These are phyloP conservation scores for Ganoderma lingzhi DNA, from an alignment of 1,284 basidiomycete species.

Conservation along the genomic window DNA sequence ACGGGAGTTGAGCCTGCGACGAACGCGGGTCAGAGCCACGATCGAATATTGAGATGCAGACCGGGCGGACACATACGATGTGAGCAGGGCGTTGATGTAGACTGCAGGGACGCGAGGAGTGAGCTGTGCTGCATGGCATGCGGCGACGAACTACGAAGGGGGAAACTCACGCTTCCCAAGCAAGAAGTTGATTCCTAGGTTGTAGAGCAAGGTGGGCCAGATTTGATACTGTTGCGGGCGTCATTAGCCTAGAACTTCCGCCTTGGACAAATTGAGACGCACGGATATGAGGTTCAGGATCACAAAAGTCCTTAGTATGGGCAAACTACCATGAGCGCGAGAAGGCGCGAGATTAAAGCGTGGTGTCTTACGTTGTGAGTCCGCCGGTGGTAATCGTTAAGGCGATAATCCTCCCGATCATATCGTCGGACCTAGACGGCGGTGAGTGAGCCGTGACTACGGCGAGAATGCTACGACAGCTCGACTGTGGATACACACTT, in stretches of 20 bases:
- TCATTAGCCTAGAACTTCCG: not conserved
- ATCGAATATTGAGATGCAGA: not conserved
- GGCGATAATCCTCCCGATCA: not conserved
- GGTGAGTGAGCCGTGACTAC: not conserved
- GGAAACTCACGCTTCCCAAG: not conserved
- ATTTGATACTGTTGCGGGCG: not conserved
- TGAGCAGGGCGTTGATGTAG: slow-evolving; percentile 1
- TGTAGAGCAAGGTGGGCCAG: not conserved
- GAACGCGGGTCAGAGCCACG: no score
- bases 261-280: not conserved
- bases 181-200: not conserved
- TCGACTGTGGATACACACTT: not conserved
- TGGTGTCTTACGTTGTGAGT: not conserved
- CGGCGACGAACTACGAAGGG: not conserved
- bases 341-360: no score
- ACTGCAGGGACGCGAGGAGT: not conserved
- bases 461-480: not conserved
- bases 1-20: not conserved
- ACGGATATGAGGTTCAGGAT: not conserved
- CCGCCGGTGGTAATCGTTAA: not conserved
- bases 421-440: not conserved
- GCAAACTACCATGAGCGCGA: not conserved
- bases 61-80: not conserved
- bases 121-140: not conserved
- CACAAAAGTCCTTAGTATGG: not conserved